phyloP scores from a whole-genome alignment of 345 rosid species.

The Rubroshorea leprosula region DNA sequence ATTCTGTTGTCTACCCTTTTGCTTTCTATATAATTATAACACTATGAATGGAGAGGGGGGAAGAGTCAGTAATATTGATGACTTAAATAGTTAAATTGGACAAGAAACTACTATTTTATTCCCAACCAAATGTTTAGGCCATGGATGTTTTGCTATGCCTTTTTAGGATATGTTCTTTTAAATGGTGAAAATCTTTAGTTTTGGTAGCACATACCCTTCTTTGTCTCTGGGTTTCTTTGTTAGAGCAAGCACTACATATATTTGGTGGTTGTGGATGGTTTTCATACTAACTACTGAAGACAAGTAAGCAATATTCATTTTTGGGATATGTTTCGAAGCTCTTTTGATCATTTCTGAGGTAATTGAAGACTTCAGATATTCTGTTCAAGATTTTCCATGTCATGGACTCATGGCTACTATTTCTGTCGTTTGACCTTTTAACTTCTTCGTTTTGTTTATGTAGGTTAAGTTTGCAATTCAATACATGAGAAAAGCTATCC shows the following conservation, averaged over 20 bases:
- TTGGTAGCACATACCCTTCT: no score
- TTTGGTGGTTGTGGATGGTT: background rate
- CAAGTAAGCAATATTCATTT: background rate
- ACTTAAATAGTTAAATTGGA: background rate
- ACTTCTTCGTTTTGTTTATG: constrained; percentile 12
- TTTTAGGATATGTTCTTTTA: no score
- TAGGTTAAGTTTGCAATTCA: constrained; percentile 96
- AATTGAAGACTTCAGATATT: no score
- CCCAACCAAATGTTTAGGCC: background rate
- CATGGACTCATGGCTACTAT: background rate
- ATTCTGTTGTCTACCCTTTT: background rate
- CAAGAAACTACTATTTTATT: background rate
- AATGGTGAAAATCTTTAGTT: background rate
- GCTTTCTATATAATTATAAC: constrained; percentile 1
- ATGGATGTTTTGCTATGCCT: background rate
- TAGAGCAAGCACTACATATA: background rate
- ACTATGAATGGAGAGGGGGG: background rate
- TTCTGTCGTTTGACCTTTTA: background rate
- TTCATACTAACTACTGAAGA: background rate
- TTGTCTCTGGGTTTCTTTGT: no score
- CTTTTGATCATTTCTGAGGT: background rate
- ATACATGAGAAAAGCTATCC: constrained; percentile 67
- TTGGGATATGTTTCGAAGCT: background rate
- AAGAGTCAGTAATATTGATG: background rate
- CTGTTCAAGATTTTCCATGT: background rate